A percentile compares a stretch with the other conserved stretches of the same genome.
Evolutionary conservation across 768 basidiomycete genomes (phyloP).

Genomic region (Auriculariales sp.): DNA sequence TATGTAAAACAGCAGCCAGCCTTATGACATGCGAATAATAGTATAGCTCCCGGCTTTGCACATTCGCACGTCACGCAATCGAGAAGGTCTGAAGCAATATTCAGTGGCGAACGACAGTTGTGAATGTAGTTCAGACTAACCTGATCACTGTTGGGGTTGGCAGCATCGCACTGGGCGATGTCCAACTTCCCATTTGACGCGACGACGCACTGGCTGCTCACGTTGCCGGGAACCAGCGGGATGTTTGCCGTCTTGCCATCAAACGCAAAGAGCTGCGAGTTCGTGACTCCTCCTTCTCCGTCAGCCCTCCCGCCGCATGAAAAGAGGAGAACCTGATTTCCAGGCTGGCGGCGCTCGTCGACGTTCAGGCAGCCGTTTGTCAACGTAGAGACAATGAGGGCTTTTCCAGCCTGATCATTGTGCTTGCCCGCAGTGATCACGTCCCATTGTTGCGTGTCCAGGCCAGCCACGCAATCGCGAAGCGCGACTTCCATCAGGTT

Average conservation of each 20-base stretch:
- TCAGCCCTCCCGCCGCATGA: slow-evolving; percentile 6
- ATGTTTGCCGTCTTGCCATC: not conserved
- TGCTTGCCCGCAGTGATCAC: slow-evolving; percentile 5
- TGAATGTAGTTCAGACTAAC: not conserved
- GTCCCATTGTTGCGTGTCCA: slow-evolving; percentile 1
- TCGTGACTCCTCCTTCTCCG: slow-evolving; percentile 1
- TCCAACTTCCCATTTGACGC: not conserved
- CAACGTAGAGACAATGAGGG: slow-evolving; percentile 1
- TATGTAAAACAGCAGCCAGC: too few relatives aligned
- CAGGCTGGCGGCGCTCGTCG: slow-evolving; percentile 1
- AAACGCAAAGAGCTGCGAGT: slow-evolving; percentile 6
- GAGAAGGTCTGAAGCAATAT: not conserved
- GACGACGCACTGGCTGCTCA: not conserved
- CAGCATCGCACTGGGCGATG: not conserved
- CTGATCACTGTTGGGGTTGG: not conserved
- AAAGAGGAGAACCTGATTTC: slow-evolving; percentile 6
- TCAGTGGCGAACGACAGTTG: not conserved
- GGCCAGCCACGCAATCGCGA: slow-evolving; percentile 1
- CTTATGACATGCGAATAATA: too few relatives aligned
- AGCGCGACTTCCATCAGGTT: slow-evolving; percentile 2
- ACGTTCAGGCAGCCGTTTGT: slow-evolving; percentile 6
- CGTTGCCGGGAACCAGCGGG: not conserved
- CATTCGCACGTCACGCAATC: not conserved
- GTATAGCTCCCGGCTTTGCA: too few relatives aligned
- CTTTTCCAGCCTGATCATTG: slow-evolving; percentile 1